phyloP scores from a whole-genome alignment of 2,329 filamentous ascomycete species.

The Fusarium sp. region DNA sequence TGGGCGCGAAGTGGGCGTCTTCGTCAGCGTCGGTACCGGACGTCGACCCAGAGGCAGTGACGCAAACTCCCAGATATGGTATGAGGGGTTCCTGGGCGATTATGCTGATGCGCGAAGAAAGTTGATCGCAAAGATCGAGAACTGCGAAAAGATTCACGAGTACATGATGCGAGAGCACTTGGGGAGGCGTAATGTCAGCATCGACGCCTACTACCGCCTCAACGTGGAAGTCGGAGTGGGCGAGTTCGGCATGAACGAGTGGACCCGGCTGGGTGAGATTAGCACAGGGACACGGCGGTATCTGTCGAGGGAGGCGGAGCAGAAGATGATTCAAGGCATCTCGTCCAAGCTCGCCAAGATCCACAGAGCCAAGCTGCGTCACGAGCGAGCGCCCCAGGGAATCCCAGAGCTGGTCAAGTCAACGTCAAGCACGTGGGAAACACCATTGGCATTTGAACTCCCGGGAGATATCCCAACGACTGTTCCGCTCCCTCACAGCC shows the following conservation, averaged over 20 bases:
- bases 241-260: slow-evolving; percentile 99
- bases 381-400: slow-evolving; percentile 60
- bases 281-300: slow-evolving; percentile 92
- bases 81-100: slow-evolving; percentile 91
- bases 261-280: slow-evolving; percentile 93
- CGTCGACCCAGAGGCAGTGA: slow-evolving; percentile 76
- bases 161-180: slow-evolving; percentile 85
- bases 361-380: slow-evolving; percentile 77
- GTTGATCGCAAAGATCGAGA: slow-evolving; percentile 92
- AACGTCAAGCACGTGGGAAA: slow-evolving; percentile 52
- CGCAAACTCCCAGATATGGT: slow-evolving; percentile 83
- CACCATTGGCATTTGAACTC: slow-evolving; percentile 67
- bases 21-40: slow-evolving; percentile 94
- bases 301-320: slow-evolving; percentile 76
- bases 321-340: slow-evolving; percentile 79
- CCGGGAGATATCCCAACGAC: slow-evolving; percentile 64
- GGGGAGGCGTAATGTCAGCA: slow-evolving; percentile 79
- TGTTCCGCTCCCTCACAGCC: slow-evolving; percentile 49
- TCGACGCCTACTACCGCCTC: slow-evolving; percentile 93
- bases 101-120: slow-evolving; percentile 90
- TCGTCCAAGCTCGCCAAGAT: slow-evolving; percentile 87
- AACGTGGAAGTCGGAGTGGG: slow-evolving; percentile 97
- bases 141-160: slow-evolving; percentile 90
- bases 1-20: slow-evolving; percentile 89
- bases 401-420: slow-evolving; percentile 58